Evolutionary conservation across 306 rosid species (phyloP).

Genomic region (Cicer cuneatum): DNA sequence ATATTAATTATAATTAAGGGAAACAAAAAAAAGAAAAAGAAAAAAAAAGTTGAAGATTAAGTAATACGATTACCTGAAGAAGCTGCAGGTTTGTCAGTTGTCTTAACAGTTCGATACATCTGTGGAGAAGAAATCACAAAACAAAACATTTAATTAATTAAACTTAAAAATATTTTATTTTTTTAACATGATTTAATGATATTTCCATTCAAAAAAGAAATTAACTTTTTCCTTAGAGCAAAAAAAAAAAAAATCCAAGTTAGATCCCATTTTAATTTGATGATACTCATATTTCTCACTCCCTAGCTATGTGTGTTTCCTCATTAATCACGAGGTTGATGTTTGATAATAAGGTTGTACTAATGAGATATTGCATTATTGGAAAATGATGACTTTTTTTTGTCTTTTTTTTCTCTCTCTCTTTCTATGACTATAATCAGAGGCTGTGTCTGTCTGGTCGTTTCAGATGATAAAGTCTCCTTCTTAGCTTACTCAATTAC

Average conservation of each 20-base stretch:
- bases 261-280: constrained; percentile 19
- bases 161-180: too few relatives aligned
- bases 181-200: too few relatives aligned
- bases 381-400: constrained; percentile 75
- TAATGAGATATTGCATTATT: constrained; percentile 57
- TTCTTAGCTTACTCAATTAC: constrained; percentile 35
- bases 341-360: constrained; percentile 58
- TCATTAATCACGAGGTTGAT: constrained; percentile 79
- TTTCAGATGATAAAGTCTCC: constrained; percentile 55
- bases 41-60: constrained; percentile 40
- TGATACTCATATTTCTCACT: too few relatives aligned
- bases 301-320: not conserved
- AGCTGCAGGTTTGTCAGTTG: constrained; percentile 93
- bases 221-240: too few relatives aligned
- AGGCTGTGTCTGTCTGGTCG: constrained; percentile 52
- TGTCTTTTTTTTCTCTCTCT: constrained; percentile 45
- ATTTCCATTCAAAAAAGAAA: too few relatives aligned
- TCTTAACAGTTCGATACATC: constrained; percentile 98
- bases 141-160: not conserved
- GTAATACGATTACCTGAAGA: constrained; percentile 90
- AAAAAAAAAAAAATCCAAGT: constrained; percentile 4
- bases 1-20: not conserved
- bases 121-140: constrained; percentile 40
- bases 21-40: not conserved
- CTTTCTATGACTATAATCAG: constrained; percentile 39